Base-by-base conservation (phyloP, 257 asterid genomes). In the Echium plantagineum region DNA sequence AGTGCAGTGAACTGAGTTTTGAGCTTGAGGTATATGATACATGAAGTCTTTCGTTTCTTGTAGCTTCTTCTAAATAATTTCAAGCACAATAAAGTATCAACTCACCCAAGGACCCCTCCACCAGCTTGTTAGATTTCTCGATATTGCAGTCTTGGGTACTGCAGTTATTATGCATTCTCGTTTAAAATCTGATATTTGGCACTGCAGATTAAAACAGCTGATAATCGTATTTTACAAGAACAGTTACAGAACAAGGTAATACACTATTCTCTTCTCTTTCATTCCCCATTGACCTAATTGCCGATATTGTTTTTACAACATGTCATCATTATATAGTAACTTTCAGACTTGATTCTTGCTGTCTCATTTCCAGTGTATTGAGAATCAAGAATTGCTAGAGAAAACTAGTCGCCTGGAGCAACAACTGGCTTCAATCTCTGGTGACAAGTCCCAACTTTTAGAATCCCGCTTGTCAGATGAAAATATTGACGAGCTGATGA, bases 151-250 rank as follows among this genome's bases (percentile, higher is more conserved):
- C 15, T 53, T 28, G 24, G 26, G 21, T 19, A 9, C 24, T 24
- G 22, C 38, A 18, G 42, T 35, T 35, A 7, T 35, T 35, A 35
- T 35, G 6, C 6, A 35, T 35, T 35, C 46, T 8, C 12, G 9
- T 35, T 7, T 7, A 6, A 35, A 35, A 35, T 35, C 9, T 6
- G 46, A 6, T 56, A 60, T 66, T 60, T 64, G 61, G 66, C 64
- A 56, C 61, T 84, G 77, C 94, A 93, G 98, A 84, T 93, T 60
- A 93, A 68, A 71, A 75, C 95, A 16, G 98, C 98, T 3, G 98
- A 93, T 66, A 93, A 93, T 61, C 93, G 95, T 53, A 75, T 93
- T 55, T 94, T 93, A 62, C 98, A 89, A 70, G 98, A 89, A 59
- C 95, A 93, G 80, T 85, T 93, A 66, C 89, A 84, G 71, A 86